These are phyloP conservation scores for Kandelia obovata DNA, from an alignment of 345 rosid genomes.

Conservation along the genomic window DNA sequence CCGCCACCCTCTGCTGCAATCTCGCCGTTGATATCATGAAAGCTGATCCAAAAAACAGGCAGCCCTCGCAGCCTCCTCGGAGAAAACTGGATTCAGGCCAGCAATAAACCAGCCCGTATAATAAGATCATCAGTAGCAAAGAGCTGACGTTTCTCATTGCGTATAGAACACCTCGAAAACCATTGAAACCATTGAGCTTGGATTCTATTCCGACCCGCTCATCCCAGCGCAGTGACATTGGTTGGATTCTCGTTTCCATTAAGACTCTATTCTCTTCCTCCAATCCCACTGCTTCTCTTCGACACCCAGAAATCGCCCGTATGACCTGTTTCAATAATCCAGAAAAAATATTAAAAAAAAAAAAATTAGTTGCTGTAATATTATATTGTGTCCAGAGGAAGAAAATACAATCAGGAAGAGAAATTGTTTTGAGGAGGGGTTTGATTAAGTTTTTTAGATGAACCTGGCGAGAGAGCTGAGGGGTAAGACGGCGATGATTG, in stretches of 20 bases:
- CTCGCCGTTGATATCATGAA: constrained; percentile 71
- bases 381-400: neutral
- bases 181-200: constrained; percentile 83
- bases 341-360: too few relatives aligned
- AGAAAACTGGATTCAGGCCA: constrained; percentile 44
- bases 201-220: constrained; percentile 64
- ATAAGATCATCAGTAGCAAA: constrained; percentile 56
- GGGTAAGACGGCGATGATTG: constrained; percentile 51
- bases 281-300: constrained; percentile 68
- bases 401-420: neutral
- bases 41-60: constrained; percentile 44
- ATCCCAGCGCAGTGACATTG: constrained; percentile 61
- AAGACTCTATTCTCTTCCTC: constrained; percentile 82
- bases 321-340: constrained; percentile 52
- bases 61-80: constrained; percentile 39
- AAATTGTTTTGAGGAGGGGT: neutral
- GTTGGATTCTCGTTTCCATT: constrained; percentile 65
- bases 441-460: neutral
- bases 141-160: constrained; percentile 88
- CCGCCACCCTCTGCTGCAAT: constrained; percentile 67
- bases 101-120: constrained; percentile 67
- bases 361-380: neutral
- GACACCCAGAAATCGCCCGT: constrained; percentile 65
- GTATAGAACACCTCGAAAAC: constrained; percentile 79
- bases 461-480: constrained; percentile 79